Evolutionary conservation across 257 asterid species (phyloP).

Genomic region (Leonotis leonurus): DNA sequence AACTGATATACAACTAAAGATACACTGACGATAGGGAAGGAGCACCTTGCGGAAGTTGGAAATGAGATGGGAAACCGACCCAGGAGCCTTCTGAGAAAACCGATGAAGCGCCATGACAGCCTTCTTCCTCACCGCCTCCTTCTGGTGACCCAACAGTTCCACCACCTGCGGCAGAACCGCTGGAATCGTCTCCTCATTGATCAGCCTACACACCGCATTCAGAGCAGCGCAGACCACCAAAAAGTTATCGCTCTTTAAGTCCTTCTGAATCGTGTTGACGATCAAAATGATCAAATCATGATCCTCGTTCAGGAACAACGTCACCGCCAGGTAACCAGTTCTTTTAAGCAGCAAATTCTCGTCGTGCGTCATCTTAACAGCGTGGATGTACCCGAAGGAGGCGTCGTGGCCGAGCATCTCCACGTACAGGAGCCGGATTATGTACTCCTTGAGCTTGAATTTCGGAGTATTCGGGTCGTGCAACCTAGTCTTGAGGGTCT

Average conservation of each 20-base stretch:
- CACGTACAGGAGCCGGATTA: constrained; percentile 71
- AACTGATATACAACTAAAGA: not conserved
- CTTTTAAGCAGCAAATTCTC: constrained; percentile 66
- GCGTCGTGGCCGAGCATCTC: constrained; percentile 98
- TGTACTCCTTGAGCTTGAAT: constrained; percentile 81
- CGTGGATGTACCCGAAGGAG: constrained; percentile 91
- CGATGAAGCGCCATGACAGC: constrained; percentile 97
- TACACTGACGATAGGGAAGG: constrained; percentile 3
- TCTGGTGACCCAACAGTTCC: constrained; percentile 70
- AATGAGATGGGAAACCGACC: constrained; percentile 71
- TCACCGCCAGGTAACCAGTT: constrained; percentile 89
- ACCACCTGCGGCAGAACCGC: constrained; percentile 94
- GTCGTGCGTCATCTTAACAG: constrained; percentile 96
- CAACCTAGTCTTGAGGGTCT: constrained; percentile 63
- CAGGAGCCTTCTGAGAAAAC: constrained; percentile 77
- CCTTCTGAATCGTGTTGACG: constrained; percentile 96
- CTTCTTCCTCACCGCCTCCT: constrained; percentile 94
- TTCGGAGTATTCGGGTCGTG: constrained; percentile 73
- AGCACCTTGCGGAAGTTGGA: constrained; percentile 86
- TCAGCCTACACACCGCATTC: constrained; percentile 87
- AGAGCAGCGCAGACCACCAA: constrained; percentile 83
- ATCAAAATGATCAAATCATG: constrained; percentile 90
- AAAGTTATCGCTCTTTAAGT: constrained; percentile 82
- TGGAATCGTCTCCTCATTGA: constrained; percentile 94
- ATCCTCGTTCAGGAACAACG: constrained; percentile 83